These are phyloP conservation scores for Singerocomus inundabilis DNA, from an alignment of 1,284 basidiomycete species.

Conservation along the genomic window DNA sequence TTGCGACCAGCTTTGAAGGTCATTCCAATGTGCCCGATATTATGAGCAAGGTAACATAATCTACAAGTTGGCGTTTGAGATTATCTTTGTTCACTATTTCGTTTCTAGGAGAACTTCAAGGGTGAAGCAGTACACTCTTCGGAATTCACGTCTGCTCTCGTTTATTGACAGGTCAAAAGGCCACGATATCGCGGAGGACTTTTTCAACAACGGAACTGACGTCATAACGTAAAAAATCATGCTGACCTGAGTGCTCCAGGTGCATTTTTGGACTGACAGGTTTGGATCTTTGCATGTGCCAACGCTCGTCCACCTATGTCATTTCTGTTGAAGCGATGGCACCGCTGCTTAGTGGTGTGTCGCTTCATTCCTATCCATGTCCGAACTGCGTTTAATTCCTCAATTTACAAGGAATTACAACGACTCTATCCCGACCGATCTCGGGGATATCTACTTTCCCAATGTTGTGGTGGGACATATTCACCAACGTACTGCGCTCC, in stretches of 20 bases:
- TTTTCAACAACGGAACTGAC: conserved; percentile 23
- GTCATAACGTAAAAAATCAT: conserved; percentile 25
- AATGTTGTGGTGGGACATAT: conserved; percentile 14
- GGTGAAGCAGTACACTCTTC: conserved; percentile 40
- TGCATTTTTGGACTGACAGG: conserved; percentile 1
- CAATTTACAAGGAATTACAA: conserved; percentile 21
- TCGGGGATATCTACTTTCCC: conserved; percentile 28
- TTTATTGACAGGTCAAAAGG: conserved; percentile 12
- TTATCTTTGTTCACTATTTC: too few relatives aligned
- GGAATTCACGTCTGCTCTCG: conserved; percentile 22
- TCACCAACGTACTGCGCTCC: conserved; percentile 18
- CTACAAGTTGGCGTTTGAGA: too few relatives aligned
- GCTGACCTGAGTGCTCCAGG: not conserved
- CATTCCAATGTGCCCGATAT: conserved; percentile 35
- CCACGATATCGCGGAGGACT: conserved; percentile 30
- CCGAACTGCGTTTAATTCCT: not conserved
- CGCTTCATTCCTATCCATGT: not conserved
- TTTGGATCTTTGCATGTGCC: conserved; percentile 17
- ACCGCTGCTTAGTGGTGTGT: conserved; percentile 19
- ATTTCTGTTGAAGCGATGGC: conserved; percentile 19
- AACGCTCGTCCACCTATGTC: conserved; percentile 32
- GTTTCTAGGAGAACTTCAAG: conserved; percentile 21
- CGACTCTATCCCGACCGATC: conserved; percentile 26
- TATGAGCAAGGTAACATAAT: conserved; percentile 19
- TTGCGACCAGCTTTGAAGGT: conserved; percentile 42